Conservation (phyloP, 495 filamentous ascomycete species). For the Aspergillus leporis region DNA sequence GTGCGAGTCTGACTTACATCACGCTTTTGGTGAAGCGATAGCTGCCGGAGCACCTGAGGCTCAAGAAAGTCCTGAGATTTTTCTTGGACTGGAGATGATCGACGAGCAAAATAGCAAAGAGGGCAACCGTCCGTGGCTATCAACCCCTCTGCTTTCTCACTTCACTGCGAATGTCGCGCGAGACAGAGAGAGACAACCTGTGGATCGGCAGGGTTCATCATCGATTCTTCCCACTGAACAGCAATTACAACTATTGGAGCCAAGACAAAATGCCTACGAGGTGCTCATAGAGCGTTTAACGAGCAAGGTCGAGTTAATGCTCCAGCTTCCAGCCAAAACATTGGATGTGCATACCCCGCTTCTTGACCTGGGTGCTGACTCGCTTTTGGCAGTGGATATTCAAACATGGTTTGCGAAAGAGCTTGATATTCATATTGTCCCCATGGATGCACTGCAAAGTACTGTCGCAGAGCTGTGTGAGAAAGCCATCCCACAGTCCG, state of each 20-base stretch:
- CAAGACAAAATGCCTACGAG: neutral
- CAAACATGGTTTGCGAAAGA: neutral
- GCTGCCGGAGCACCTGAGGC: neutral
- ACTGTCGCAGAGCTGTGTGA: neutral
- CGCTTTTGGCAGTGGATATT: neutral
- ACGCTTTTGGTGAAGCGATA: neutral
- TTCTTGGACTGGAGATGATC: neutral
- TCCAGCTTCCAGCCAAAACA: neutral
- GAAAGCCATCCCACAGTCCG: neutral
- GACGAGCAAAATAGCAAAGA: neutral
- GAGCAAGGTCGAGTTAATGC: neutral
- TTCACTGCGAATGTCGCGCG: neutral
- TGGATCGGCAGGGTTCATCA: neutral
- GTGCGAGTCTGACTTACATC: neutral
- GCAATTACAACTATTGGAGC: neutral
- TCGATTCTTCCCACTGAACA: neutral
- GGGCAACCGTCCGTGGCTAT: neutral
- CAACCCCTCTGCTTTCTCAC: neutral
- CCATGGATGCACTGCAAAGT: neutral
- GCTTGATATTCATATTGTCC: neutral
- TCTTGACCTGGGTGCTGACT: neutral
- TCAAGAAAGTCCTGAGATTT: neutral
- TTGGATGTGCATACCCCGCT: neutral
- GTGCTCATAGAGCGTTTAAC: neutral
- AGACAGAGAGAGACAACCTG: neutral